Evolutionary conservation across 2,329 filamentous ascomycete genomes (phyloP).

Genomic region (Penicillium sp.): DNA sequence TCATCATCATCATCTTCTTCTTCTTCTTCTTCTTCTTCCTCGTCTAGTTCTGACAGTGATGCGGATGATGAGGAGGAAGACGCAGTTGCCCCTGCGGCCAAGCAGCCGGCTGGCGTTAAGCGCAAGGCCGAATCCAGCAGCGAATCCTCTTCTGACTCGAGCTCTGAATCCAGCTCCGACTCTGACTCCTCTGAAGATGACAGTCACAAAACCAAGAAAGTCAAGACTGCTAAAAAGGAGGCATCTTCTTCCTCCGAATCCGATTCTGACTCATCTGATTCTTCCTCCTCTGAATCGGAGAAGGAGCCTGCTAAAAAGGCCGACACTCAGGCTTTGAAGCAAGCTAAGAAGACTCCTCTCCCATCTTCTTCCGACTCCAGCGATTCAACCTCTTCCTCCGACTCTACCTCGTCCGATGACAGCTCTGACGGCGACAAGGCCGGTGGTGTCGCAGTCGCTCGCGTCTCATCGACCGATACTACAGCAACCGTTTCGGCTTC

Average conservation of each 20-base stretch:
- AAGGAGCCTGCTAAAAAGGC: constrained; percentile 25
- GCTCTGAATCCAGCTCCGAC: constrained; percentile 48
- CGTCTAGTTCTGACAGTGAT: constrained; percentile 49
- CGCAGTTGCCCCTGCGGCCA: constrained; percentile 42
- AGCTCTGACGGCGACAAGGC: constrained; percentile 27
- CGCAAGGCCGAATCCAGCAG: constrained; percentile 55
- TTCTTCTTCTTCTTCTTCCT: constrained; percentile 33
- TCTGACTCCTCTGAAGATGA: constrained; percentile 31
- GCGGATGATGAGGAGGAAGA: constrained; percentile 54
- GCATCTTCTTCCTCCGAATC: constrained; percentile 31
- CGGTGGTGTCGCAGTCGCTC: constrained; percentile 16
- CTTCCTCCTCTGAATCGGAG: constrained; percentile 28
- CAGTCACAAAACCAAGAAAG: constrained; percentile 54
- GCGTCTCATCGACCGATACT: constrained; percentile 29
- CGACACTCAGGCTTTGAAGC: constrained; percentile 32
- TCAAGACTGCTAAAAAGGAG: constrained; percentile 37
- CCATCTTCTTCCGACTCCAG: constrained; percentile 37
- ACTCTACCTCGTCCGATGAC: constrained; percentile 22
- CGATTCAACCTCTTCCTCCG: constrained; percentile 17
- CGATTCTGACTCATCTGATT: constrained; percentile 11
- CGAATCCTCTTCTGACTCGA: constrained; percentile 42
- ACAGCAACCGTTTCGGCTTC: constrained; percentile 34
- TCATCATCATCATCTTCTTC: constrained; percentile 41
- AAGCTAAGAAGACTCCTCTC: constrained; percentile 37
- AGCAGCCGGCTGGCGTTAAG: constrained; percentile 50